Evolutionary conservation across 164 flowering plant genomes (phyloP).

Genomic region (Aristolochia fimbriata): DNA sequence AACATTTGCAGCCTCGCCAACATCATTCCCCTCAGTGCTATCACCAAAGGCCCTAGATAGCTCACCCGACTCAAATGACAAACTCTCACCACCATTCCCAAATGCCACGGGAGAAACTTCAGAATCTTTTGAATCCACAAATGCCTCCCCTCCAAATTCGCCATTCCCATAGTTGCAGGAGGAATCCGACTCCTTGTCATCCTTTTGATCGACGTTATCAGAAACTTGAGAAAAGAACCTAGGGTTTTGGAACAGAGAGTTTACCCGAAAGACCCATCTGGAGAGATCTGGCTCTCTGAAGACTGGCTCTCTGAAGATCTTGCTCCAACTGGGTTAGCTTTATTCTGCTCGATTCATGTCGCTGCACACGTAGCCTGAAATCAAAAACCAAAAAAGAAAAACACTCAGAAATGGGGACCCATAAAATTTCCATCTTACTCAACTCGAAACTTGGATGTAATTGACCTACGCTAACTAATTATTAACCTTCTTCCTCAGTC

Average conservation of each 20-base stretch:
- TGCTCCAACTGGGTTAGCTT: conserved; percentile 86
- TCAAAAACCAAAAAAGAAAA: background rate
- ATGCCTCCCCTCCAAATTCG: too few species aligned
- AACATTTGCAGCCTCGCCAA: background rate
- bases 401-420: background rate
- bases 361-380: conserved; percentile 98
- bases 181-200: too few species aligned
- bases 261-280: background rate
- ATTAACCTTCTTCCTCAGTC: conserved; percentile 88
- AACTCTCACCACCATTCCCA: too few species aligned
- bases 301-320: conserved; percentile 89
- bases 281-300: too few species aligned
- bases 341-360: conserved; percentile 83
- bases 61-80: too few species aligned
- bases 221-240: conserved; percentile 15
- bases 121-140: too few species aligned
- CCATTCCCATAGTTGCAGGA: too few species aligned
- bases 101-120: too few species aligned
- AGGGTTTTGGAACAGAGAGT: conserved; percentile 1
- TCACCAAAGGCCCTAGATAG: too few species aligned
- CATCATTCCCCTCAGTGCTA: background rate
- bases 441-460: background rate
- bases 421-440: background rate
- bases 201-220: too few species aligned
- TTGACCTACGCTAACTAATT: background rate